Evolutionary conservation across 257 asterid species (phyloP), one percentile per base, ranked within the genome.

Genomic region (Nicotiana tabacum): DNA sequence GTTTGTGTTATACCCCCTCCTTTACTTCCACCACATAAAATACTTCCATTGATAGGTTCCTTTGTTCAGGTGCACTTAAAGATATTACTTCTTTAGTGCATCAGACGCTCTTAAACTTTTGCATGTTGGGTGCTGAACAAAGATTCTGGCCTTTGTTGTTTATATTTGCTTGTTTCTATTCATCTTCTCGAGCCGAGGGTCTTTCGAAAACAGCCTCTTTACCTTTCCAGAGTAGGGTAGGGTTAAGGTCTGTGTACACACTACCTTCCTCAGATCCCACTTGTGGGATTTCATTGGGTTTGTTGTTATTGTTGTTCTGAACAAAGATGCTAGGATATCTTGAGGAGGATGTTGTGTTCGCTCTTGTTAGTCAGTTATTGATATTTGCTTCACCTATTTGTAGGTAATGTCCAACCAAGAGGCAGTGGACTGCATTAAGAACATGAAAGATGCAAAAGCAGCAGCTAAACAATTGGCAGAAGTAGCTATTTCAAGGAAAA

Each of bases 381-480:
- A 51, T 15, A 55, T 76, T 76, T 29, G 17, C 65, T 53, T 8
- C 33, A n/a, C 48, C 9, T 76, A 5, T 83, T 68, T 58, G 17
- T n/a, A 95, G 99, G 99, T 96, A 24, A 89, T 96, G 92, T 84
- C 98, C 32, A 96, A 96, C 85, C 96, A 96, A 85, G 98, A 96
- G 80, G 99, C 98, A 2, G 96, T 91, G 24, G 97, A 94, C 21
- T 82, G 89, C 39, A 88, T 93, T 72, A 92, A 83, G 88, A 79
- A 83, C 87, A 87, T 90, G 2, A 93, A 91, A 85, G 98, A 93
- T 85, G 82, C 96, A 0, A 89, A 85, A n/a, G 83, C 88, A 33
- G 98, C 98, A 6, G 98, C 99, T 18, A 94, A 91, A 89, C 96
- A 78, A 82, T 85, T 96, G 39, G 78, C 88, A 15, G 89, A 87